Base-by-base conservation (phyloP, 2,329 filamentous ascomycete species). In the Bipolaris victoriae region DNA sequence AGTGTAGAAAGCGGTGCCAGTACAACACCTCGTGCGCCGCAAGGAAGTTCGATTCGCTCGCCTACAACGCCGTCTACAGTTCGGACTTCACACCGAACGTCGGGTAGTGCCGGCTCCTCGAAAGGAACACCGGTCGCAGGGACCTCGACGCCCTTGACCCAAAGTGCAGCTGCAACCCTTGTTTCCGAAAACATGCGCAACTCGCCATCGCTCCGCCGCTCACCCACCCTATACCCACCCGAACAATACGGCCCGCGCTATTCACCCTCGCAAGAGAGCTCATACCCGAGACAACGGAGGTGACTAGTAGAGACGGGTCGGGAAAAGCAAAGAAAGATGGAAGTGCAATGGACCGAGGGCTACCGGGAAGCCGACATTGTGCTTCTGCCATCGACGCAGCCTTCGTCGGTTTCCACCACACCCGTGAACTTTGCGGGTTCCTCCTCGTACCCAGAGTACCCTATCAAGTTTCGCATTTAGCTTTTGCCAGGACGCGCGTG, bases 271-370 rank as follows among this genome's bases (percentile, higher is more conserved):
- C 66, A 67, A 52, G 69, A 67, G 49, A 70, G 61, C 62, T 65
- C 64, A 33, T 62, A 74, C 60, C 54, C 49, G 3, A 54, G 64
- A 35, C 66, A 66, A 52, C 67, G 68, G 26, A 65, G 66, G 62
- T 74, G 73, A 76, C 73, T 69, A 54, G 60, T 64, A 57, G 67
- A 68, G 64, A 65, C 65, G 70, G 72, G 70, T 47, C 64, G 62
- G 62, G 72, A 72, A 49, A 67, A 68, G 51, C 50, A 67, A 59
- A 68, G 72, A 45, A 75, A 70, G 57, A 73, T 76, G 72, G 68
- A 73, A 50, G 73, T 76, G 11, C 67, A 75, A 57, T 76, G 72
- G 72, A 71, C 70, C 7, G 68, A 69, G 24, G 65, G 71, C 10
- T 70, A 72, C 47, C 61, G 68, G 26, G 72, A 76, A 58, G 73